Conservation (phyloP, 441 rosid genomes). For the Metrosideros polymorpha region DNA sequence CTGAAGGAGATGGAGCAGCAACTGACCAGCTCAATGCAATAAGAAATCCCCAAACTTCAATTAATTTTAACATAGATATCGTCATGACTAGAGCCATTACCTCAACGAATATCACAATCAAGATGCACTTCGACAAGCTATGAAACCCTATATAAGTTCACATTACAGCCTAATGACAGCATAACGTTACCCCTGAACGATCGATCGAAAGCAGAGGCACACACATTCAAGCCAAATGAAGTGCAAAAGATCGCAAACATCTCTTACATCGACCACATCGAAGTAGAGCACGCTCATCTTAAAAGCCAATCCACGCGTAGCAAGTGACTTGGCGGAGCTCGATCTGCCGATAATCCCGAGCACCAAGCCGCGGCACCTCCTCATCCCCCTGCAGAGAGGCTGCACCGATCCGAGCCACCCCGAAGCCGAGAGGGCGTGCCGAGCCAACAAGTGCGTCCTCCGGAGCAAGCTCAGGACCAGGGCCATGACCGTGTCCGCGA, state of each 20-base stretch:
- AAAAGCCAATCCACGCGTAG: constrained; percentile 88
- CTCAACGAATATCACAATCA: not conserved
- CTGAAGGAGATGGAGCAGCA: not conserved
- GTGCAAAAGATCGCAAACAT: not conserved
- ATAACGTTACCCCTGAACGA: not conserved
- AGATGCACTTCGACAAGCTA: not conserved
- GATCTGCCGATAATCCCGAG: constrained; percentile 93
- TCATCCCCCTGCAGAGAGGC: constrained; percentile 92
- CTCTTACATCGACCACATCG: constrained; percentile 63
- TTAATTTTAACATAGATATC: not conserved
- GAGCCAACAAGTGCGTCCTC: constrained; percentile 80
- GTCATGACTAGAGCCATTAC: not conserved
- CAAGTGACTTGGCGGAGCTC: constrained; percentile 71
- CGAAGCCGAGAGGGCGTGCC: constrained; percentile 78
- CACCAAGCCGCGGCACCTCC: constrained; percentile 89
- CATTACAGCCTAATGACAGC: not conserved
- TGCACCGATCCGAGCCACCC: constrained; percentile 94
- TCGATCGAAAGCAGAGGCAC: not conserved
- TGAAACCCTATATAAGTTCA: not conserved
- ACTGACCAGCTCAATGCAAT: not conserved
- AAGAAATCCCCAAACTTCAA: not conserved
- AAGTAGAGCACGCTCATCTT: constrained; percentile 93
- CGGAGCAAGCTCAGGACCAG: constrained; percentile 87
- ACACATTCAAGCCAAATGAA: not conserved
- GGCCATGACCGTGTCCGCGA: constrained; percentile 98